Evolutionary conservation across 164 flowering plant species (phyloP).

Genomic region (Piper betle): DNA sequence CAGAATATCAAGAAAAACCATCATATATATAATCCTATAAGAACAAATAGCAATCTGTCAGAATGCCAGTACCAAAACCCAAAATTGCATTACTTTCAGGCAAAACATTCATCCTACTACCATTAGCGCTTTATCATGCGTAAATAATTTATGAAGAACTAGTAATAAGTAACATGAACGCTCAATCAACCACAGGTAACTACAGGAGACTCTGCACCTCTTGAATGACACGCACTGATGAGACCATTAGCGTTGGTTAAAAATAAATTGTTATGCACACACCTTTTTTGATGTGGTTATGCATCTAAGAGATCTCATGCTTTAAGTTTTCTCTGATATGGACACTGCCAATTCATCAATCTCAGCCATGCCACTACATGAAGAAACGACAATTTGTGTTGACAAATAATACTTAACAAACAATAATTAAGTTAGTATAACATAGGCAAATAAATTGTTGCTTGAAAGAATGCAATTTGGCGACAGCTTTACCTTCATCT

Average conservation of each 20-base stretch:
- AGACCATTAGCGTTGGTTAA: neutral
- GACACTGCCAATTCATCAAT: neutral
- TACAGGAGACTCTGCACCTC: too few species aligned
- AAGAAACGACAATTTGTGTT: slow-evolving; percentile 1
- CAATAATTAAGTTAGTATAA: neutral
- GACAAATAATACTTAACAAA: neutral
- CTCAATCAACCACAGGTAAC: too few species aligned
- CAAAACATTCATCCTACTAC: too few species aligned
- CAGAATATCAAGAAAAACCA: too few species aligned
- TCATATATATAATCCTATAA: too few species aligned
- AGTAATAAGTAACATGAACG: too few species aligned
- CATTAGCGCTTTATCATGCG: too few species aligned
- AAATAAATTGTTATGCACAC: slow-evolving; percentile 2
- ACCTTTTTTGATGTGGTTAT: slow-evolving; percentile 21
- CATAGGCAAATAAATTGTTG: slow-evolving; percentile 7
- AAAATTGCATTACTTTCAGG: too few species aligned
- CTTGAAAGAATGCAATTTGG: slow-evolving; percentile 63
- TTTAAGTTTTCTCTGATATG: slow-evolving; percentile 22
- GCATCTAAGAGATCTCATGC: slow-evolving; percentile 31
- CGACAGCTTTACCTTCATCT: slow-evolving; percentile 68
- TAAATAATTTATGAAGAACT: too few species aligned
- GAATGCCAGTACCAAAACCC: too few species aligned
- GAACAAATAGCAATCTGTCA: too few species aligned
- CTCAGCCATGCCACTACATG: slow-evolving; percentile 20
- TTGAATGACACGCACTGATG: too few species aligned